These are phyloP conservation scores for Colletotrichum sp. DNA, from an alignment of 2,329 filamentous ascomycete species.

Conservation along the genomic window DNA sequence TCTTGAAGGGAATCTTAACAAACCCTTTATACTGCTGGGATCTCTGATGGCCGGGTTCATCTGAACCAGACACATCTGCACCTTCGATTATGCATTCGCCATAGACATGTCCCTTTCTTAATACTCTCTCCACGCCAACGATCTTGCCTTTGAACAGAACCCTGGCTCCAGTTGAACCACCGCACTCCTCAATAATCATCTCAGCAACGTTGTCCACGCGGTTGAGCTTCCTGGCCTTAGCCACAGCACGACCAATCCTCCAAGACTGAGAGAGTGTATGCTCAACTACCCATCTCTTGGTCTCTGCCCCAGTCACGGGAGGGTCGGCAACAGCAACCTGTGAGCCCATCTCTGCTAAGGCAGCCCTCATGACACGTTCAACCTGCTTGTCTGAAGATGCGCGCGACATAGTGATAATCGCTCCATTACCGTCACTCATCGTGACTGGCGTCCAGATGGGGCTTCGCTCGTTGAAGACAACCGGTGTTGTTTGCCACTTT, in stretches of 20 bases:
- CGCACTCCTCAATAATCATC: conserved; percentile 62
- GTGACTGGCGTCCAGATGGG: conserved; percentile 10
- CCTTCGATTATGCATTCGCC: conserved; percentile 63
- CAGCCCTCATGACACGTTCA: conserved; percentile 55
- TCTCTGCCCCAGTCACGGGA: conserved; percentile 54
- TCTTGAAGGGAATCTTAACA: conserved; percentile 72
- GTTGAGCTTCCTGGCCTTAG: conserved; percentile 52
- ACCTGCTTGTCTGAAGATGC: conserved; percentile 50
- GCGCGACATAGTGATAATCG: conserved; percentile 54
- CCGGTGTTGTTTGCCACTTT: conserved; percentile 61
- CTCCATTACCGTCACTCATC: conserved; percentile 53
- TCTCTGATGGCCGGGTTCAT: not conserved
- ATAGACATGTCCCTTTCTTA: conserved; percentile 64
- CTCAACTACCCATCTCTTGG: conserved; percentile 55
- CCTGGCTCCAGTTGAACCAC: conserved; percentile 55
- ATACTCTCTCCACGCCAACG: conserved; percentile 59
- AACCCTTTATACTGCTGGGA: conserved; percentile 42
- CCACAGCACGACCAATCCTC: conserved; percentile 66
- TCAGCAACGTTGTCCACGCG: conserved; percentile 59
- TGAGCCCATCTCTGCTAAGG: conserved; percentile 61
- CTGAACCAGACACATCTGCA: conserved; percentile 39
- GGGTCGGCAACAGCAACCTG: conserved; percentile 53
- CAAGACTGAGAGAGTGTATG: conserved; percentile 59
- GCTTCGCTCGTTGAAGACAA: conserved; percentile 53
- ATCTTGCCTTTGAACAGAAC: conserved; percentile 70